Evolutionary conservation across 1,139 yeast genomes (phyloP), one percentile per base, ranked within the genome.

Genomic region (Candida gigantensis): DNA sequence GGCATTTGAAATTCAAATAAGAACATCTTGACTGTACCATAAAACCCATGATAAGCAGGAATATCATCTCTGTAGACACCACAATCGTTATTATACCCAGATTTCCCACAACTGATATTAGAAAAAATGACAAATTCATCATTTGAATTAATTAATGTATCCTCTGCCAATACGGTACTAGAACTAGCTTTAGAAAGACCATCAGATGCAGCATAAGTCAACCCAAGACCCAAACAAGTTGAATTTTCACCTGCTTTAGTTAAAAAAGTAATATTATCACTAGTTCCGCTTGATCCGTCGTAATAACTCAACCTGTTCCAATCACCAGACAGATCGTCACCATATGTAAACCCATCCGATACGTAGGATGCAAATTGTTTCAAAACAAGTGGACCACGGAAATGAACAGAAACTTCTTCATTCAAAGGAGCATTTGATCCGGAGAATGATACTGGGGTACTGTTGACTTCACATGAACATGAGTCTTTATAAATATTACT

Each of bases 1-100:
- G 98, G 97, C 97, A 90, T 90, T 53, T 75, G 68, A 66, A 92
- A 90, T 65, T 89, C 96, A 60, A 92, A 87, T 50, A 86, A 76
- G 59, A 90, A 90, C 68, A 90, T 80, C 72, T 89, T 90, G 56
- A 76, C 66, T 39, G 77, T 64, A 44, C 90, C 90, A 35, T 80
- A 84, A 58, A 84, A 92, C 18, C 97, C 97, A 55, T 89, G 95
- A 68, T 79, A 85, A 19, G 97, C 97, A 40, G 96, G 96, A 45
- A 84, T 87, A 34, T 81, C 92, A 3, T 65, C 62, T 66, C 97
- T 79, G 74, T 84, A 86, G 65, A 79, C 88, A 42, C 97, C 97
- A 73, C 98, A 90, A 55, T 78, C 83, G 43, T 73, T 74, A 44
- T 54, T 55, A 30, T 69, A 60, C 25, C 72, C 61, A 18, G 77